Evolutionary conservation across 1,284 basidiomycete genomes (phyloP), one percentile per base, ranked within the genome.

Genomic region (Wallemia ichthyophaga): DNA sequence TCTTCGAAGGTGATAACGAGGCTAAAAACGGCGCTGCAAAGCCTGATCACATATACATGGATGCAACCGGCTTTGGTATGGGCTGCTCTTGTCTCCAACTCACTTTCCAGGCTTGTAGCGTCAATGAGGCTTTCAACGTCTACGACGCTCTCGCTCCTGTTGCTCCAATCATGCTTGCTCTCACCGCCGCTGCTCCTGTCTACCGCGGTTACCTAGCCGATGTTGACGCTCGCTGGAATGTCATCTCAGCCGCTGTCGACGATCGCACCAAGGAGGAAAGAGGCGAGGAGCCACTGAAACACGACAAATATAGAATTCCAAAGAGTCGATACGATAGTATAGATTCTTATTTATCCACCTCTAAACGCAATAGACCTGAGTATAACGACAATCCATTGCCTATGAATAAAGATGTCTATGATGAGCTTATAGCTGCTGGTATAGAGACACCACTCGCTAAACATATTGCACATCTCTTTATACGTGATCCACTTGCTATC

Each of bases 1-100:
- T 84, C 28, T 92, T 85, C 66, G 72, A 80, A 11, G 87, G 88
- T 66, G 89, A 92, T 69, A 64, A 74, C 62, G 88, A 92, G 73
- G 89, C 89, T 1, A 83, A 81, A 68, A 74, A 80, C 60, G 88
- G 86, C 2, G 86, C 87, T 11, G 91, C 89, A 92, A 67, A 74
- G 69, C 70, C 71, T 2, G 68, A 72, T 69, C 89, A 96, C 70
- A 89, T 99, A 64, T 98, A 98, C 70, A 79, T 98, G 76, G 94
- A 99, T 70, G 91, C 94, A 1, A 96, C 96, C 94, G 92, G 91
- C 25, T 99, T 99, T 69, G 94, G 94, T 55, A 98, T 96, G 92
- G 94, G 94, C 1, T 96, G 92, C 67, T 94, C 87, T 67, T 98
- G 94, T 71, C 73, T 99, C 58, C 94, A 99, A 68, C 77, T 98